Evolutionary conservation across 2,329 filamentous ascomycete species (phyloP).

Genomic region (Paecilomyces formosus): DNA sequence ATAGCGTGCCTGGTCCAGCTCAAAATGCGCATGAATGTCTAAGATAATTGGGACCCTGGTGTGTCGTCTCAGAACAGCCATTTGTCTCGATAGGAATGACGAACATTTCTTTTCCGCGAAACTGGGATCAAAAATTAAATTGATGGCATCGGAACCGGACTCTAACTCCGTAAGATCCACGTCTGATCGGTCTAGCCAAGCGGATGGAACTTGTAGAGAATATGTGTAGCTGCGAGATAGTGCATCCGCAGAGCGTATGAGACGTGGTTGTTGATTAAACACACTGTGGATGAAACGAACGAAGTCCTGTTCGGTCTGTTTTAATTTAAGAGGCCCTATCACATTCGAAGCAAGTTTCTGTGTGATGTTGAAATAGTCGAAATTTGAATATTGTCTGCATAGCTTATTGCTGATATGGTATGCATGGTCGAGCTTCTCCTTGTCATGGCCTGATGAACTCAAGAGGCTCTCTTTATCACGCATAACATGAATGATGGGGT

Average conservation of each 20-base stretch:
- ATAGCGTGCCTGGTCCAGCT: background rate
- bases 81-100: conserved; percentile 8
- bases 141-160: background rate
- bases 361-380: conserved; percentile 12
- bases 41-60: conserved; percentile 13
- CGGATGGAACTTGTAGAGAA: conserved; percentile 8
- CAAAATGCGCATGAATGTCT: conserved; percentile 1
- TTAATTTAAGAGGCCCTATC: conserved; percentile 7
- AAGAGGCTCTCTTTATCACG: conserved; percentile 38
- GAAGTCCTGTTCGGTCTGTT: conserved; percentile 13
- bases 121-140: background rate
- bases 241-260: conserved; percentile 7
- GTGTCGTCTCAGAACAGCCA: conserved; percentile 9
- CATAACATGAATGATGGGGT: conserved; percentile 61
- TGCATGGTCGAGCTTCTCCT: conserved; percentile 12
- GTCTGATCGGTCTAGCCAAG: background rate
- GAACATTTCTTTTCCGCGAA: background rate
- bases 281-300: conserved; percentile 11
- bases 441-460: conserved; percentile 12
- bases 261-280: conserved; percentile 6
- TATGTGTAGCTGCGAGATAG: conserved; percentile 12
- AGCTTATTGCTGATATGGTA: conserved; percentile 25
- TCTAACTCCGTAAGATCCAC: background rate
- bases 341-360: background rate
- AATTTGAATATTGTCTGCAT: conserved; percentile 16